Evolutionary conservation across 164 flowering plant genomes (phyloP).

Genomic region (Santalum album): DNA sequence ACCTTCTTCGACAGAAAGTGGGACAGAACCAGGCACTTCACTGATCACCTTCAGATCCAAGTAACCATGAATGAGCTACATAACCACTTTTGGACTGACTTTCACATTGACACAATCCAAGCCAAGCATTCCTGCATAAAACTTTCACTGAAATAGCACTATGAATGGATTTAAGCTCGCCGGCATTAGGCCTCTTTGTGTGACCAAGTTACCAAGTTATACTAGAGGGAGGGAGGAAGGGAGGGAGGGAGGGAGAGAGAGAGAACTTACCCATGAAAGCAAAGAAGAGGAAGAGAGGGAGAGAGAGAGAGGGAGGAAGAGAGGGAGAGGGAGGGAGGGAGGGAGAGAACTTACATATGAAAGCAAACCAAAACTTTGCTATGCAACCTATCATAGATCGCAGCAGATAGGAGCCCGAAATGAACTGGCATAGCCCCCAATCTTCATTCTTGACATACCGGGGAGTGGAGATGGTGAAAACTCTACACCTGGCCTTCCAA

Average conservation of each 20-base stretch:
- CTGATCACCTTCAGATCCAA: constrained; percentile 69
- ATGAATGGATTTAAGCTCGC: too few species aligned
- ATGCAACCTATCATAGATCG: constrained; percentile 51
- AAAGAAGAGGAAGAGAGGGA: too few species aligned
- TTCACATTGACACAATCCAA: constrained; percentile 79
- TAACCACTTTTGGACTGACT: constrained; percentile 39
- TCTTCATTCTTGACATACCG: constrained; percentile 58
- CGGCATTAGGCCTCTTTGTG: background rate
- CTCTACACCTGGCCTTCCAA: constrained; percentile 39
- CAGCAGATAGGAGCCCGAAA: constrained; percentile 59
- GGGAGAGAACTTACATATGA: constrained; percentile 70
- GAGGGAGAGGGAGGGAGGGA: background rate
- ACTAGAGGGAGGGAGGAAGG: too few species aligned
- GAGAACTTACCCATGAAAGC: too few species aligned
- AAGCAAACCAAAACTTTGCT: constrained; percentile 61
- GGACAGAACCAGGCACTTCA: constrained; percentile 46
- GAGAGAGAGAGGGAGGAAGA: too few species aligned
- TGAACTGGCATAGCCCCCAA: constrained; percentile 59
- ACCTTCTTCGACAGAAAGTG: constrained; percentile 70
- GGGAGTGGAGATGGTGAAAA: constrained; percentile 36
- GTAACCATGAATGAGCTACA: constrained; percentile 52
- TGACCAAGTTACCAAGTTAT: too few species aligned
- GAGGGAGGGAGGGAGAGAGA: too few species aligned
- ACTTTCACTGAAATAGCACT: too few species aligned
- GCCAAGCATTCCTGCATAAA: constrained; percentile 66